These are phyloP conservation scores for Penicillium longicatenatum DNA, from an alignment of 495 filamentous ascomycete species.

Conservation along the genomic window DNA sequence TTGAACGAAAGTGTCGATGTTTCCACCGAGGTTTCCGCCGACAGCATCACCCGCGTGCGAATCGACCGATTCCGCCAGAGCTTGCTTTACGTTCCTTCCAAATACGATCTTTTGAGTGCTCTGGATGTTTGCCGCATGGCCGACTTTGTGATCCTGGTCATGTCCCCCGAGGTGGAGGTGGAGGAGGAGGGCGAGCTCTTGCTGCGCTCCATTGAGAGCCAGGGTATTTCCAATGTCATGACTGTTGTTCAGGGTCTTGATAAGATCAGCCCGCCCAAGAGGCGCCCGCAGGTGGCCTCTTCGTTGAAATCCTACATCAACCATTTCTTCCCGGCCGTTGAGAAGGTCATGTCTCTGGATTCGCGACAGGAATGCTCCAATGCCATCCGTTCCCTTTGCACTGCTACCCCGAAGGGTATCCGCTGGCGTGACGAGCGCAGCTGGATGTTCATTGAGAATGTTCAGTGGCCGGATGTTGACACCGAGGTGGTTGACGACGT, in stretches of 20 bases:
- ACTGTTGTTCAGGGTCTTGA: constrained; percentile 79
- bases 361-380: constrained; percentile 87
- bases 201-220: constrained; percentile 82
- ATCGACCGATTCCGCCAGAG: constrained; percentile 93
- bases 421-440: constrained; percentile 91
- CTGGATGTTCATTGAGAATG: constrained; percentile 88
- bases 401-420: constrained; percentile 85
- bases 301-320: constrained; percentile 88
- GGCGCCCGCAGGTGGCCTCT: constrained; percentile 67
- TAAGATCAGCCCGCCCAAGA: constrained; percentile 74
- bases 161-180: constrained; percentile 80
- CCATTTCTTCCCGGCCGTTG: constrained; percentile 87
- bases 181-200: constrained; percentile 80
- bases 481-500: constrained; percentile 53
- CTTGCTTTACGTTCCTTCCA: constrained; percentile 75
- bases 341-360: constrained; percentile 85
- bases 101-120: constrained; percentile 68
- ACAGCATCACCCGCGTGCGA: constrained; percentile 61
- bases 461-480: constrained; percentile 64
- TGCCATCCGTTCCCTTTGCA: constrained; percentile 85
- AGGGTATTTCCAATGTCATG: constrained; percentile 86
- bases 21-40: constrained; percentile 61
- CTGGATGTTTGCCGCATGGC: constrained; percentile 86
- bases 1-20: constrained; percentile 81
- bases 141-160: constrained; percentile 83